Percentiles rank a stretch among this genome's conserved stretches.
Conservation (phyloP, 1,284 basidiomycete species). For the Takashimella koratensis region DNA sequence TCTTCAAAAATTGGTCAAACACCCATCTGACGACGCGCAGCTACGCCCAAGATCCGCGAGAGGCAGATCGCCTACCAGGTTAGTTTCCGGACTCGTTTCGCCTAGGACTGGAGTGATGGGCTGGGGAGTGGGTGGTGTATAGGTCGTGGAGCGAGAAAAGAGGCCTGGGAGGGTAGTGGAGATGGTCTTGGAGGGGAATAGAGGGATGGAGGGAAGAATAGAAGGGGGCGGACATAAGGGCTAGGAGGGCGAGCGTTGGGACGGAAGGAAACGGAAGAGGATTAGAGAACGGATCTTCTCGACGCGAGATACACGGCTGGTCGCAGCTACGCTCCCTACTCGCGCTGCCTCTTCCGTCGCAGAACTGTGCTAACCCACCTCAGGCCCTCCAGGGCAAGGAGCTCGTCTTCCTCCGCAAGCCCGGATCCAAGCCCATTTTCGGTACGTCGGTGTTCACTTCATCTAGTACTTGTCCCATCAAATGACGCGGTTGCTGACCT, state of each 20-base stretch:
- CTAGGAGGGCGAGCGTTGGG: no score
- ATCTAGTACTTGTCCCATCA: background rate
- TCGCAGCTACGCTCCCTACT: no score
- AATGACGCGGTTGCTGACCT: background rate
- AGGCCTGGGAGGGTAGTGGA: no score
- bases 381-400: conserved; percentile 26
- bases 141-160: no score
- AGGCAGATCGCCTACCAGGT: conserved; percentile 47
- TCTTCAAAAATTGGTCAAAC: no score
- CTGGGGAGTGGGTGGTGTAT: no score
- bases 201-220: background rate
- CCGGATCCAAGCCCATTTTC: conserved; percentile 42
- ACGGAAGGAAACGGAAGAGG: no score
- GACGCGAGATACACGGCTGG: no score
- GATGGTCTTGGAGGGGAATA: background rate
- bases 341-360: no score
- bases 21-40: conserved; percentile 19
- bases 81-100: no score
- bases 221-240: no score
- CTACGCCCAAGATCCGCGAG: conserved; percentile 36
- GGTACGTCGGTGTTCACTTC: conserved; percentile 36
- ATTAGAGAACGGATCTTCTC: no score
- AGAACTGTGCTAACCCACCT: background rate
- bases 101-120: background rate
- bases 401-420: conserved; percentile 41